Conservation (phyloP, 768 basidiomycete genomes). For the Rhizopogon roseolus region DNA sequence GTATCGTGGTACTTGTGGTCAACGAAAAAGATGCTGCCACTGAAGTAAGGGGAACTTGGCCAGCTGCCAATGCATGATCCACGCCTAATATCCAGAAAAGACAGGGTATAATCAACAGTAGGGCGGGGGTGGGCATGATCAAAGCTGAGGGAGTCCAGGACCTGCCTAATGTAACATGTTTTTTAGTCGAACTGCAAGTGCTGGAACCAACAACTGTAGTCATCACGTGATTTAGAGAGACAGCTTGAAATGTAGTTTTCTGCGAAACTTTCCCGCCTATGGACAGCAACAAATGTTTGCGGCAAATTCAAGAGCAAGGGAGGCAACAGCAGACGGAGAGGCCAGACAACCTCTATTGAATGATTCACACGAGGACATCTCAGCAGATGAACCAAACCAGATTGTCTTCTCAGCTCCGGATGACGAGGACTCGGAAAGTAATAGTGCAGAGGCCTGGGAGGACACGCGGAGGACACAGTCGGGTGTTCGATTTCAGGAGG, state of each 20-base stretch:
- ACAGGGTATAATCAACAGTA: not conserved
- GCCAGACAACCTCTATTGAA: slow-evolving; percentile 57
- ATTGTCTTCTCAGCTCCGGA: slow-evolving; percentile 53
- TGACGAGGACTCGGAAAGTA: slow-evolving; percentile 46
- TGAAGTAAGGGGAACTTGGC: slow-evolving; percentile 9
- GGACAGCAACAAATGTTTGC: slow-evolving; percentile 24
- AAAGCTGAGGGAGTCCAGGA: not conserved
- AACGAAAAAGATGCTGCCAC: slow-evolving; percentile 51
- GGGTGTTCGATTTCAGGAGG: slow-evolving; percentile 61
- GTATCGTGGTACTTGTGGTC: slow-evolving; percentile 54
- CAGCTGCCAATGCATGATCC: not conserved
- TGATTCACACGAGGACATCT: slow-evolving; percentile 36
- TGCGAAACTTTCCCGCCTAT: slow-evolving; percentile 5
- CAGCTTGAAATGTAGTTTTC: too few species aligned
- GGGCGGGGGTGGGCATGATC: not conserved
- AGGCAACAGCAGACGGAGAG: slow-evolving; percentile 29
- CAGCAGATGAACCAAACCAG: slow-evolving; percentile 21
- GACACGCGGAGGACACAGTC: slow-evolving; percentile 36
- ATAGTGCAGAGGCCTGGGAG: slow-evolving; percentile 26
- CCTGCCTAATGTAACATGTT: too few species aligned
- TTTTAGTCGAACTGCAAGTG: too few species aligned
- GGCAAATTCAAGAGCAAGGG: slow-evolving; percentile 23
- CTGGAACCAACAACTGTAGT: too few species aligned
- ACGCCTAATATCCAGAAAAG: not conserved
- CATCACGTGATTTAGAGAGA: too few species aligned